Conservation (phyloP, 805 yeast species). For the Candida sphagnicola region DNA sequence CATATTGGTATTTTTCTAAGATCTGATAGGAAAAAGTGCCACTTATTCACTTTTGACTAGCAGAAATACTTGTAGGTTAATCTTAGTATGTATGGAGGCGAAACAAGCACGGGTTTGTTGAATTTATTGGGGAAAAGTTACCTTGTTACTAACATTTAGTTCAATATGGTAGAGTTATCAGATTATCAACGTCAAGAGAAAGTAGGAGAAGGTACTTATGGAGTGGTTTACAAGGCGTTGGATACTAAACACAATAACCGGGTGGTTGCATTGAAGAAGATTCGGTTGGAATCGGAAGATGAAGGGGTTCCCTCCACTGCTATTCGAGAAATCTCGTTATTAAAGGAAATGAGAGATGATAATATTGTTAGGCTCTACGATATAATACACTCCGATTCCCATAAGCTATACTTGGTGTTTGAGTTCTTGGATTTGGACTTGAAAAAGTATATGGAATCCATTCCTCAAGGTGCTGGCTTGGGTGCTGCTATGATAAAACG, state of each 20-base stretch:
- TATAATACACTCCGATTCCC: conserved; percentile 91
- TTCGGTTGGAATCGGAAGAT: conserved; percentile 91
- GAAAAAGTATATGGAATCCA: conserved; percentile 94
- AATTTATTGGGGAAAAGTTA: too few species aligned
- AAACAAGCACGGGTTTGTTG: too few species aligned
- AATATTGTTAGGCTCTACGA: conserved; percentile 89
- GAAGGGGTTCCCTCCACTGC: conserved; percentile 99
- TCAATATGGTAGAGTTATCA: conserved; percentile 82
- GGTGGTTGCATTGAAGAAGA: conserved; percentile 93
- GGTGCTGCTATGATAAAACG: conserved; percentile 89
- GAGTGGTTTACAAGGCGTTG: conserved; percentile 94
- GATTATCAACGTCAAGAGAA: conserved; percentile 94
- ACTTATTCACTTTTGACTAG: too few species aligned
- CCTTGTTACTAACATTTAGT: too few species aligned
- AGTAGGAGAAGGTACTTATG: conserved; percentile 97
- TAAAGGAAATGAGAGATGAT: conserved; percentile 91
- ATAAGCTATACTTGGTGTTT: conserved; percentile 87
- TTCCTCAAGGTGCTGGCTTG: conserved; percentile 85
- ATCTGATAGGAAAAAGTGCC: too few species aligned
- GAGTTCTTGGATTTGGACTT: conserved; percentile 93
- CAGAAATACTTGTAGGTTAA: too few species aligned
- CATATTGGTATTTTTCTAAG: not conserved
- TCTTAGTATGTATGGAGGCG: too few species aligned
- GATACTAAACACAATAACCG: conserved; percentile 86
- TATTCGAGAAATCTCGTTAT: conserved; percentile 88